phyloP scores from a whole-genome alignment of 2,329 filamentous ascomycete species.

The Mollisia scopiformis region DNA sequence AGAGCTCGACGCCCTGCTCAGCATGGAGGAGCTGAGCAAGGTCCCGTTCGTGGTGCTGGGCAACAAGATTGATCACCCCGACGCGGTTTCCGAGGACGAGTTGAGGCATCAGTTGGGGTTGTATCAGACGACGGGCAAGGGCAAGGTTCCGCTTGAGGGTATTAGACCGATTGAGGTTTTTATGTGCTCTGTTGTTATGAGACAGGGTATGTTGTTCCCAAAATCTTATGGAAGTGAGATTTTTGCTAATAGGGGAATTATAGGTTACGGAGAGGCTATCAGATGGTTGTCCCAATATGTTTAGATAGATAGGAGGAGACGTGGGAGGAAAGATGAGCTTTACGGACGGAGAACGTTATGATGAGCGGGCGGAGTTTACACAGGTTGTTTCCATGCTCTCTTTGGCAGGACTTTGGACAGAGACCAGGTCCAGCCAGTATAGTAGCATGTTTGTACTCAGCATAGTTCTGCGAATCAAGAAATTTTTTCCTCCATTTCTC shows the following conservation, averaged over 20 bases:
- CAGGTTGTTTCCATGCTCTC: constrained; percentile 33
- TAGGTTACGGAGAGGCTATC: constrained; percentile 86
- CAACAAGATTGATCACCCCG: constrained; percentile 99
- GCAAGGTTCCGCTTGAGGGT: constrained; percentile 88
- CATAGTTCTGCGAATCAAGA: constrained; percentile 37
- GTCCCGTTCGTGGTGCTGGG: constrained; percentile 95
- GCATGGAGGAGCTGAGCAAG: constrained; percentile 96
- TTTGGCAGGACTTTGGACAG: constrained; percentile 27
- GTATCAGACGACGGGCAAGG: constrained; percentile 96
- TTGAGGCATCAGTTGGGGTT: constrained; percentile 88
- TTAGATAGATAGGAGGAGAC: constrained; percentile 49
- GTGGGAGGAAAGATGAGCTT: not conserved
- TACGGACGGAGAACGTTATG: constrained; percentile 29
- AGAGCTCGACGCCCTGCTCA: constrained; percentile 91
- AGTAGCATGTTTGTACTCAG: constrained; percentile 34
- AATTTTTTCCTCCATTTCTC: constrained; percentile 16
- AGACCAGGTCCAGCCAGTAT: constrained; percentile 21
- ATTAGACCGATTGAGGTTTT: constrained; percentile 96
- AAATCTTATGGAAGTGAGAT: not conserved
- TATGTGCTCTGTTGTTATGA: constrained; percentile 99
- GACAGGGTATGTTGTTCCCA: constrained; percentile 70
- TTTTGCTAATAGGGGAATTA: constrained; percentile 23
- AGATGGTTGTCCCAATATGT: constrained; percentile 93
- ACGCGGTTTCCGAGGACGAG: constrained; percentile 94
- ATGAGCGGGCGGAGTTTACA: constrained; percentile 37